These are phyloP conservation scores for Chalciporus sp. DNA, from an alignment of 1,284 basidiomycete species.

Conservation along the genomic window DNA sequence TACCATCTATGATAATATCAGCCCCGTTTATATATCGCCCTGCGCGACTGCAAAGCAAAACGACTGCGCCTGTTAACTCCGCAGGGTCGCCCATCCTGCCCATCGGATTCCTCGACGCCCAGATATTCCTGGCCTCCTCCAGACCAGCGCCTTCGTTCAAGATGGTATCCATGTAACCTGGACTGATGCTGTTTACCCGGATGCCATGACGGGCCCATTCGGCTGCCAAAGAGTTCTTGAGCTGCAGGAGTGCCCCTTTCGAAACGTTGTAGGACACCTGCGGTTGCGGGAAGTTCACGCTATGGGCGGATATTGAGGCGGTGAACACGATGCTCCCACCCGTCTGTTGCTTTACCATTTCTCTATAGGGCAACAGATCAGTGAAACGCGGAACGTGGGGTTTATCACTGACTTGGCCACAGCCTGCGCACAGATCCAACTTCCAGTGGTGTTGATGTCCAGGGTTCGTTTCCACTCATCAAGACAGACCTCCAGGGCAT, in stretches of 20 bases:
- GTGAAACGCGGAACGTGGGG: background rate
- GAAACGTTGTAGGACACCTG: slow-evolving; percentile 38
- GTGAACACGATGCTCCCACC: slow-evolving; percentile 46
- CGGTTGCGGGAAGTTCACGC: slow-evolving; percentile 43
- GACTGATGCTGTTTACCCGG: slow-evolving; percentile 44
- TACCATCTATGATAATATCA: slow-evolving; percentile 45
- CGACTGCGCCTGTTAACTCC: slow-evolving; percentile 42
- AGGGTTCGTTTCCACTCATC: slow-evolving; percentile 41
- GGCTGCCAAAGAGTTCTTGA: slow-evolving; percentile 33
- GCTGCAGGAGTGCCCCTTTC: slow-evolving; percentile 30
- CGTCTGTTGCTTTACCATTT: slow-evolving; percentile 43
- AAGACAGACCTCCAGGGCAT: slow-evolving; percentile 33
- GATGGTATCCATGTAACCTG: slow-evolving; percentile 48
- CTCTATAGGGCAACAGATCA: slow-evolving; percentile 1
- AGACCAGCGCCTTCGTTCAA: slow-evolving; percentile 40
- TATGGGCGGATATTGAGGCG: slow-evolving; percentile 45
- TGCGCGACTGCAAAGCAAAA: slow-evolving; percentile 43
- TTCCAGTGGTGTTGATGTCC: slow-evolving; percentile 46
- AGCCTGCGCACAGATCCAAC: slow-evolving; percentile 45
- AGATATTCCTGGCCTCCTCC: slow-evolving; percentile 34
- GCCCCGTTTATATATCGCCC: slow-evolving; percentile 48
- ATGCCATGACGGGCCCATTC: slow-evolving; percentile 47
- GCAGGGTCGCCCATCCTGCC: slow-evolving; percentile 44
- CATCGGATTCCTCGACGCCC: slow-evolving; percentile 43
- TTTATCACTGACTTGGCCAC: slow-evolving; percentile 39